Evolutionary conservation across 768 basidiomycete species (phyloP), one percentile per base, ranked within the genome.

Genomic region (Lentinus brumalis): DNA sequence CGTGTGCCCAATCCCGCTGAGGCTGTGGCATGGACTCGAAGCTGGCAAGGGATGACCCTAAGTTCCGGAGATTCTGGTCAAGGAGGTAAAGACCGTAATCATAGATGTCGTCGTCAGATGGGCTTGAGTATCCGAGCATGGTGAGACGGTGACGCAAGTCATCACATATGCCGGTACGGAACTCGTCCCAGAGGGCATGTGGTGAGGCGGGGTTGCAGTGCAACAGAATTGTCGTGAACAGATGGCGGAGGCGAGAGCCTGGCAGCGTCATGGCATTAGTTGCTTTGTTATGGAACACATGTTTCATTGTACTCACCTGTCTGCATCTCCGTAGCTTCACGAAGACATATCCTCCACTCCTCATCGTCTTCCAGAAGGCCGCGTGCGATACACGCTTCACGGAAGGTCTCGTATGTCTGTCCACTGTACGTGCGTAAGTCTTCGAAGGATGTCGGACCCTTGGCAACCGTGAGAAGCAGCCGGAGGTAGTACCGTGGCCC

Each of bases 21-120:
- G 68, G 62, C 7, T 38, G 40, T 6, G 79, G 79, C 78, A 80
- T 80, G 0, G 66, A 45, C 0, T 69, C 66, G 44, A 56, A 54
- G 11, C 74, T 66, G 2, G 7, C 4, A n/a, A 80, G 66, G 3
- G 54, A 32, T n/a, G 70, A 61, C 0, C 70, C 71, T 46, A 56
- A 52, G 1, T 70, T 57, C 0, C 26, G 29, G 1, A 80, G 68
- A 18, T 74, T 53, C 5, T 67, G 26, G 30, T 79, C 60, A 39
- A 83, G 68, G 2, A 79, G 71, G 62, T 63, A 75, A 2, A 83
- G 77, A 9, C 79, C 79, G 74, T 77, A 79, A 56, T 80, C 76
- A 65, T 69, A 75, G 3, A 77, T 53, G n/a, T 75, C 50, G 2
- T 74, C 76, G 1, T 74, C 58, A 12, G 76, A 67, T 2, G 73